These are phyloP conservation scores for Talaromyces sp. DNA, from an alignment of 2,329 filamentous ascomycete genomes.

Conservation along the genomic window DNA sequence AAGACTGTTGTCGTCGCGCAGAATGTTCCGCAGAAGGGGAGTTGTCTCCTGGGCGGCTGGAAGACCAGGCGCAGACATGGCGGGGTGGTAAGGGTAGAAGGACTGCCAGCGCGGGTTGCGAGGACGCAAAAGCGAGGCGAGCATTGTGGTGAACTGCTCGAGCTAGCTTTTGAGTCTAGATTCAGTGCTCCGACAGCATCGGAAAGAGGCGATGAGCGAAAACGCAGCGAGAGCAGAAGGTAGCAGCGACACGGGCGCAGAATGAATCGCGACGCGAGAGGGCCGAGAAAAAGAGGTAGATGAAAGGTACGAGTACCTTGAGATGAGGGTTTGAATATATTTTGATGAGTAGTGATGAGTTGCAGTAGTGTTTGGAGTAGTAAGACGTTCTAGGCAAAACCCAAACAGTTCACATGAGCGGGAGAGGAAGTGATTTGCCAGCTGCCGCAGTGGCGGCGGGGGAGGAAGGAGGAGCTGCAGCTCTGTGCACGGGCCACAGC, in stretches of 20 bases:
- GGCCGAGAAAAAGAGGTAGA: not conserved
- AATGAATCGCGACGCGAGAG: not conserved
- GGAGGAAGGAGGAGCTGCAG: not conserved
- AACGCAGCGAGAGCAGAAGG: not conserved
- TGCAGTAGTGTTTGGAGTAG: not conserved
- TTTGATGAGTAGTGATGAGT: not conserved
- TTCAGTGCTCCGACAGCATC: not conserved
- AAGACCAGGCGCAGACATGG: slow-evolving; percentile 22
- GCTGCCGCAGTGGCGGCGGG: not conserved
- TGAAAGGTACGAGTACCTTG: not conserved
- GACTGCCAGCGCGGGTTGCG: slow-evolving; percentile 19
- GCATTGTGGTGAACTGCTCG: slow-evolving; percentile 16
- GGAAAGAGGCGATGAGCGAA: not conserved
- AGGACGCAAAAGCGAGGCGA: slow-evolving; percentile 26
- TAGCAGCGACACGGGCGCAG: not conserved
- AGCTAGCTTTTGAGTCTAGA: not conserved
- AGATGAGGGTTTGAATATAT: not conserved
- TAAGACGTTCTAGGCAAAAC: not conserved
- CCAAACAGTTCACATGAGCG: not conserved
- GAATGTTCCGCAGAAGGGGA: slow-evolving; percentile 12
- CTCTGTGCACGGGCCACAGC: not conserved
- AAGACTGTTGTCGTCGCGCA: slow-evolving; percentile 8
- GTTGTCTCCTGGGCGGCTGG: slow-evolving; percentile 18
- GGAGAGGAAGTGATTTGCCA: not conserved
- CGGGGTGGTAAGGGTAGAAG: slow-evolving; percentile 20